Evolutionary conservation across 2,329 filamentous ascomycete genomes (phyloP).

Genomic region (Ophiobolus disseminans): DNA sequence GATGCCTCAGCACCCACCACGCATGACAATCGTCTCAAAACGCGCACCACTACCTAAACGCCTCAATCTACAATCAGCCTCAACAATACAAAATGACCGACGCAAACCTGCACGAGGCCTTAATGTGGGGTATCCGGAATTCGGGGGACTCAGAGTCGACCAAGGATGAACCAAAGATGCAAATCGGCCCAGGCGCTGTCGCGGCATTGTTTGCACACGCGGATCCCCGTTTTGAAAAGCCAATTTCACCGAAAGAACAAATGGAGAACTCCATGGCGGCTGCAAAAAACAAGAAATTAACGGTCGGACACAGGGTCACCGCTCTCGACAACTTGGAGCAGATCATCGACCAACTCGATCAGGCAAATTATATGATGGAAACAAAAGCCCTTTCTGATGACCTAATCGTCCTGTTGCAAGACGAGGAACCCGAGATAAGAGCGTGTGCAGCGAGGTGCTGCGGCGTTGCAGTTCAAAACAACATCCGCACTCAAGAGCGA

Average conservation of each 20-base stretch:
- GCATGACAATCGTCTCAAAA: slow-evolving; percentile 10
- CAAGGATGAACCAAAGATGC: no score
- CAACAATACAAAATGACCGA: slow-evolving; percentile 54
- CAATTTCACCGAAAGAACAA: no score
- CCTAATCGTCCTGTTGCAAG: slow-evolving; percentile 72
- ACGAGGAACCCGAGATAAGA: slow-evolving; percentile 74
- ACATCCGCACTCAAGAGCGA: slow-evolving; percentile 81
- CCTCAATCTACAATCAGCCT: neutral
- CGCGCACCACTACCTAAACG: neutral
- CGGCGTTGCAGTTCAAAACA: slow-evolving; percentile 96
- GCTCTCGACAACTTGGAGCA: slow-evolving; percentile 41
- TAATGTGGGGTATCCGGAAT: slow-evolving; percentile 79
- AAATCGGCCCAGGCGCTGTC: no score
- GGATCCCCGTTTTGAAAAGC: no score
- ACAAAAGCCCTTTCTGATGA: slow-evolving; percentile 81
- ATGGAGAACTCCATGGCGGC: no score
- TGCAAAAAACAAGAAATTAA: neutral
- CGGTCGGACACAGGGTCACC: slow-evolving; percentile 6
- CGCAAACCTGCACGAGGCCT: slow-evolving; percentile 74
- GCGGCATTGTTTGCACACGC: no score
- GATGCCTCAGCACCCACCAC: slow-evolving; percentile 14
- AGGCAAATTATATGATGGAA: slow-evolving; percentile 93
- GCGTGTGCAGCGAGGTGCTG: slow-evolving; percentile 93
- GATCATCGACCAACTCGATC: slow-evolving; percentile 68
- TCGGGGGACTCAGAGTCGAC: slow-evolving; percentile 58